A percentile compares a stretch with the other conserved stretches of the same genome.
Conservation (phyloP, 139 green algal genomes). For the Micractinium conductrix region DNA sequence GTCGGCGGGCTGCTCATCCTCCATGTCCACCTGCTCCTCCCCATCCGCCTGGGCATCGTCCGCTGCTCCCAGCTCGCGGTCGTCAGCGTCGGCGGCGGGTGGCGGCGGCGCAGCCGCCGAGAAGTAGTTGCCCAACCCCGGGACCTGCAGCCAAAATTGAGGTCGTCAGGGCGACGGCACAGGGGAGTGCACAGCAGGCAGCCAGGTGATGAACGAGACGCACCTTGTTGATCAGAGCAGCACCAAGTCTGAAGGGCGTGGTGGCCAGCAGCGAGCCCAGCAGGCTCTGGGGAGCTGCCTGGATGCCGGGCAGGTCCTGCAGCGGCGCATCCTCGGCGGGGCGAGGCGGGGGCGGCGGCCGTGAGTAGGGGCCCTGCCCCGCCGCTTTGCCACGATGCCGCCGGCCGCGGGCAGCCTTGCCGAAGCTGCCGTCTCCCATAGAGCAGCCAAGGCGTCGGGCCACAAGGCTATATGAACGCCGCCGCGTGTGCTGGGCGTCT, state of each 20-base stretch:
- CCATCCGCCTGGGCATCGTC: background rate
- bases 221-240: conserved; percentile 26
- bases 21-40: background rate
- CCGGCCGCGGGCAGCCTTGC: conserved; percentile 1
- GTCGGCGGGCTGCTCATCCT: background rate
- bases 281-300: background rate
- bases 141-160: conserved; percentile 7
- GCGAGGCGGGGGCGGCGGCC: background rate
- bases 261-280: conserved; percentile 2
- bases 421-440: too few relatives aligned
- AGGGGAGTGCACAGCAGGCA: background rate
- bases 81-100: background rate
- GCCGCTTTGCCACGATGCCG: background rate
- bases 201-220: background rate
- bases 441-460: too few relatives aligned
- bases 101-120: background rate
- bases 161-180: too few relatives aligned
- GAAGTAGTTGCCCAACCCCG: conserved; percentile 31
- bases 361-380: background rate
- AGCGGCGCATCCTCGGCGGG: background rate
- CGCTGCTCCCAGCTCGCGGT: background rate
- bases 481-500: too few relatives aligned
- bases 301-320: background rate
- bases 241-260: background rate
- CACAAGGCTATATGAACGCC: too few relatives aligned